Conservation (phyloP, 768 basidiomycete species). For the Termitomyces sp. region DNA sequence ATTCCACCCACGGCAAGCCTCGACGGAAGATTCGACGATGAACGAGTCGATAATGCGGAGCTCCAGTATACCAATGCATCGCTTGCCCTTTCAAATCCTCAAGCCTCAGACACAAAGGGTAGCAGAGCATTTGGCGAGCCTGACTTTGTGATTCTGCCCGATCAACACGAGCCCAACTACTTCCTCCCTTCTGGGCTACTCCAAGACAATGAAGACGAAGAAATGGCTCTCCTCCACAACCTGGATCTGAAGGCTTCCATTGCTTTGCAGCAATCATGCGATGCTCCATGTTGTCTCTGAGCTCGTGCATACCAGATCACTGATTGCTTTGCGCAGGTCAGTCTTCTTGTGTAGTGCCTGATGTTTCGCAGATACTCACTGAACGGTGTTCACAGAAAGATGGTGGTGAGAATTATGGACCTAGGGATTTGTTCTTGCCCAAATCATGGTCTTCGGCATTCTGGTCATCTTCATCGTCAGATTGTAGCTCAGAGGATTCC, state of each 20-base stretch:
- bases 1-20: neutral
- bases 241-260: neutral
- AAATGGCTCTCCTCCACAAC: neutral
- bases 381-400: neutral
- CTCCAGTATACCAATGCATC: neutral
- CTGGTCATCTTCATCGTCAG: slow-evolving; percentile 1
- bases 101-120: neutral
- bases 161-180: neutral
- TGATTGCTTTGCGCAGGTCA: neutral
- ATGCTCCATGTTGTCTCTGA: slow-evolving; percentile 6
- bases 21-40: neutral
- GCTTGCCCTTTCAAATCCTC: neutral
- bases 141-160: neutral
- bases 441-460: neutral
- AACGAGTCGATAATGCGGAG: neutral
- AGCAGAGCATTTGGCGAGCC: neutral
- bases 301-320: slow-evolving; percentile 1
- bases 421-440: neutral
- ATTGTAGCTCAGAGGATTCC: neutral
- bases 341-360: neutral
- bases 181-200: slow-evolving; percentile 12
- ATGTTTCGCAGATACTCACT: neutral
- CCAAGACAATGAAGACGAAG: slow-evolving; percentile 4
- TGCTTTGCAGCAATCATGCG: neutral
- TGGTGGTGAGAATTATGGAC: neutral